These are phyloP conservation scores for Chlorella vulgaris DNA, from an alignment of 139 green algal species.

Conservation along the genomic window DNA sequence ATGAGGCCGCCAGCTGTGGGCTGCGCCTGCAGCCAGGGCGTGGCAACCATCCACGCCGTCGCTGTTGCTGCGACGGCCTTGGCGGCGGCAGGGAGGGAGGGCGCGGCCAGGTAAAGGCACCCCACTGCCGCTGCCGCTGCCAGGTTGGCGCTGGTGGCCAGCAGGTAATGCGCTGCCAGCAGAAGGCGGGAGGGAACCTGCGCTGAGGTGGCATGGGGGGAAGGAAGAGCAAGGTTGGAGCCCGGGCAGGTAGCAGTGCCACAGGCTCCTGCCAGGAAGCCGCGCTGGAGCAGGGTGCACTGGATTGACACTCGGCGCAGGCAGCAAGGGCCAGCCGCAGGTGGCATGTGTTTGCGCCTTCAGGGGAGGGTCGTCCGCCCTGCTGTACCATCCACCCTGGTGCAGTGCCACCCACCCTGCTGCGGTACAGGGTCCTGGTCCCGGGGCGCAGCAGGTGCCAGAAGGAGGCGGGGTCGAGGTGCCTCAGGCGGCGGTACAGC, in stretches of 20 bases:
- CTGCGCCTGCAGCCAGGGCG: slow-evolving; percentile 3
- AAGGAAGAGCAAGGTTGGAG: not conserved
- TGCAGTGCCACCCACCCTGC: not conserved
- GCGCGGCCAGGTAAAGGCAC: not conserved
- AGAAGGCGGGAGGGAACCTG: slow-evolving; percentile 12
- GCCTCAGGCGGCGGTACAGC: slow-evolving; percentile 30
- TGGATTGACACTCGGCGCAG: no score
- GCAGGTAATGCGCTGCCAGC: slow-evolving; percentile 6
- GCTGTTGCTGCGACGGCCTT: not conserved
- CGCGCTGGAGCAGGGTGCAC: no score
- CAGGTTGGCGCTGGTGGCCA: not conserved
- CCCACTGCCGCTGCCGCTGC: not conserved
- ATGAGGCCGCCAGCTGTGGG: not conserved
- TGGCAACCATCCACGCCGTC: not conserved
- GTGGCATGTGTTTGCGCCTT: no score
- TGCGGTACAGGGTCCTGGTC: not conserved
- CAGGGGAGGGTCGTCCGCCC: no score
- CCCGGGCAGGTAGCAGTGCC: not conserved
- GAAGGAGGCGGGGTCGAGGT: slow-evolving; percentile 6
- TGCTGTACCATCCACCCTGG: no score
- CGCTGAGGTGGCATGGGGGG: not conserved
- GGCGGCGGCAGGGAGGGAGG: not conserved
- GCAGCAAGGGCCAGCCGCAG: no score
- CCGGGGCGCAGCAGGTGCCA: slow-evolving; percentile 9
- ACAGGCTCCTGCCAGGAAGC: no score